These are phyloP conservation scores for Chimonanthus praecox DNA, from an alignment of 164 flowering plant genomes.

Conservation along the genomic window DNA sequence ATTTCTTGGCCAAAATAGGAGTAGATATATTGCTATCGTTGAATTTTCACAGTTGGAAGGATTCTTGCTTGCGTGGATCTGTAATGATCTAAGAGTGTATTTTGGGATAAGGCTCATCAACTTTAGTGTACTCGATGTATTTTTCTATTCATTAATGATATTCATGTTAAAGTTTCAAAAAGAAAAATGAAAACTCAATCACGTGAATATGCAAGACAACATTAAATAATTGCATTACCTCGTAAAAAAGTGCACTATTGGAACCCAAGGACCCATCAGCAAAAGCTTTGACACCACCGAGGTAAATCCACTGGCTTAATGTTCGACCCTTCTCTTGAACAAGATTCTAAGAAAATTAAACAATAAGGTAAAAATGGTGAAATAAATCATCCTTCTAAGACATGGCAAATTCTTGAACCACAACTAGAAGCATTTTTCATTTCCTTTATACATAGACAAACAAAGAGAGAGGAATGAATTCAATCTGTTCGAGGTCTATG, in stretches of 20 bases:
- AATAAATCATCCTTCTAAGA: background rate
- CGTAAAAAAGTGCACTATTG: conserved; percentile 77
- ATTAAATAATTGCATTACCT: conserved; percentile 38
- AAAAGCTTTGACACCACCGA: conserved; percentile 95
- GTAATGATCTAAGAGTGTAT: no score
- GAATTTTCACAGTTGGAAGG: no score
- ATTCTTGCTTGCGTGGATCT: no score
- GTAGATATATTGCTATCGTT: no score
- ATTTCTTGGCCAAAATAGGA: no score
- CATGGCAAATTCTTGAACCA: background rate
- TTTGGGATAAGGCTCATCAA: no score
- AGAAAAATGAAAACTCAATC: no score
- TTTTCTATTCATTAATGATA: background rate
- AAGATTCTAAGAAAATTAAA: conserved; percentile 41
- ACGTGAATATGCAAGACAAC: background rate
- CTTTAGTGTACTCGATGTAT: no score
- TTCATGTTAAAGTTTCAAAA: background rate
- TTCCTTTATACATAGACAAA: no score
- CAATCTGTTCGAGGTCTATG: no score
- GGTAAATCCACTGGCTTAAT: conserved; percentile 66
- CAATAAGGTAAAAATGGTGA: background rate
- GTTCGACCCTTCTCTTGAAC: conserved; percentile 39
- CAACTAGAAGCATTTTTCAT: background rate
- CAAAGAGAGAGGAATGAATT: no score
- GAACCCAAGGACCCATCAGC: conserved; percentile 97